Percentiles rank a stretch among this genome's conserved stretches.
phyloP scores from a whole-genome alignment of 176 grass and related monocot species.

The Oropetium thomaeum region DNA sequence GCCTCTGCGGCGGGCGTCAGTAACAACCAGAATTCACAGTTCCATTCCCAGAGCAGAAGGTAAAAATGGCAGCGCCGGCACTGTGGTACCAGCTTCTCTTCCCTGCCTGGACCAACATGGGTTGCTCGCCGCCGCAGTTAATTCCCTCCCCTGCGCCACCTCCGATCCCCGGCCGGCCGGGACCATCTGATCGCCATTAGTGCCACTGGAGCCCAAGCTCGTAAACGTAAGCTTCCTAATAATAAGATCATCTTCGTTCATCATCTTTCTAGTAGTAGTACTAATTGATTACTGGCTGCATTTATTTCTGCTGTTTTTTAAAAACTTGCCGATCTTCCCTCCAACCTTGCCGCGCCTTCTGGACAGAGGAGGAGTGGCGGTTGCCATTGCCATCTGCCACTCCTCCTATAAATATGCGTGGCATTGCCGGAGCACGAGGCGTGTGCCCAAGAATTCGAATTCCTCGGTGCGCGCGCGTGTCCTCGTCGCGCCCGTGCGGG shows the following conservation, averaged over 20 bases:
- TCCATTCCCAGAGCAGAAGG: conserved; percentile 38
- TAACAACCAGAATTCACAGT: conserved; percentile 50
- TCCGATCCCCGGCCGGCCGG: background rate
- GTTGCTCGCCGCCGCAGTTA: conserved; percentile 50
- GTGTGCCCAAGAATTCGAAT: conserved; percentile 28
- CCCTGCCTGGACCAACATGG: conserved; percentile 36
- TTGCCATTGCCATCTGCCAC: background rate
- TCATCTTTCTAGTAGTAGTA: background rate
- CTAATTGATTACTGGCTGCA: background rate
- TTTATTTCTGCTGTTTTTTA: background rate
- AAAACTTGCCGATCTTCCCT: background rate
- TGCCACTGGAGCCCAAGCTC: background rate
- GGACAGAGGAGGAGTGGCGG: background rate
- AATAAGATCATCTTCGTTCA: conserved; percentile 28
- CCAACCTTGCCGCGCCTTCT: conserved; percentile 16
- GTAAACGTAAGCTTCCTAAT: conserved; percentile 11
- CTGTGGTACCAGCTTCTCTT: conserved; percentile 5
- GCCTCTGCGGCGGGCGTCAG: conserved; percentile 18
- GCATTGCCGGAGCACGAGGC: background rate
- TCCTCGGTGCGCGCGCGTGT: background rate
- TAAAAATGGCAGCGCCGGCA: conserved; percentile 47
- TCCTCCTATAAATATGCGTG: conserved; percentile 33
- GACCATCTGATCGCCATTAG: conserved; percentile 40
- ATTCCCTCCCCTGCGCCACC: background rate
- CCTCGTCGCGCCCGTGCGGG: background rate